A percentile compares a stretch with the other conserved stretches of the same genome.
Evolutionary conservation across 2,329 filamentous ascomycete species (phyloP).

Genomic region (Helotiales sp.): DNA sequence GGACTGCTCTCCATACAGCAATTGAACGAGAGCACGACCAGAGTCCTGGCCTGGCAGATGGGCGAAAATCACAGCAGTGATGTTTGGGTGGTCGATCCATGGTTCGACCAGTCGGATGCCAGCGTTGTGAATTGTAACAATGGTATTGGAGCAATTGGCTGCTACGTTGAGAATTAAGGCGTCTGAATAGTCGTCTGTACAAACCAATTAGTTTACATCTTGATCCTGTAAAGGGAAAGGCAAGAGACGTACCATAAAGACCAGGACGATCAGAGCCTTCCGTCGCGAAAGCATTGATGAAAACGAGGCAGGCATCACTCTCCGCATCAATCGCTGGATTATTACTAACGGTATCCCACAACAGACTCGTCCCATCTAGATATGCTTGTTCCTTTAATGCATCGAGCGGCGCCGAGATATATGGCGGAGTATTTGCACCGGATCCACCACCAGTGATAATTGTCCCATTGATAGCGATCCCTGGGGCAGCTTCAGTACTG

Average conservation of each 20-base stretch:
- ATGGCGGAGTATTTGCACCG: slow-evolving; percentile 47
- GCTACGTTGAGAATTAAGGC: slow-evolving; percentile 55
- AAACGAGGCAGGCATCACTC: slow-evolving; percentile 66
- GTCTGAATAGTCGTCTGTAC: slow-evolving; percentile 56
- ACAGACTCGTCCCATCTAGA: slow-evolving; percentile 56
- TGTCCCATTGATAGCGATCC: neutral
- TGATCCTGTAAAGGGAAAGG: slow-evolving; percentile 44
- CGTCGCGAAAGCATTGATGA: slow-evolving; percentile 67
- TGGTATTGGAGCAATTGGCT: slow-evolving; percentile 54
- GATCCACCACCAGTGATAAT: slow-evolving; percentile 39
- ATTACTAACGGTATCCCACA: slow-evolving; percentile 55
- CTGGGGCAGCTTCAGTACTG: neutral
- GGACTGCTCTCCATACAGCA: slow-evolving; percentile 72
- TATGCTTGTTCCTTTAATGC: slow-evolving; percentile 52
- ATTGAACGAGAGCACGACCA: slow-evolving; percentile 58
- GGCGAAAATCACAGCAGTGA: slow-evolving; percentile 61
- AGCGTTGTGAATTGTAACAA: slow-evolving; percentile 64
- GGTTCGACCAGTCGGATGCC: slow-evolving; percentile 59
- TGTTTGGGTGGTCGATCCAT: slow-evolving; percentile 57
- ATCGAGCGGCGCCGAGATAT: slow-evolving; percentile 54
- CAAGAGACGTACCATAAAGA: slow-evolving; percentile 40
- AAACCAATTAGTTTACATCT: slow-evolving; percentile 18
- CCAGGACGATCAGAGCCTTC: slow-evolving; percentile 67
- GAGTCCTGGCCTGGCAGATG: slow-evolving; percentile 62
- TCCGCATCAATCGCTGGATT: slow-evolving; percentile 46